phyloP scores from a whole-genome alignment of 2,329 filamentous ascomycete genomes.

The Rutstroemia sp. region DNA sequence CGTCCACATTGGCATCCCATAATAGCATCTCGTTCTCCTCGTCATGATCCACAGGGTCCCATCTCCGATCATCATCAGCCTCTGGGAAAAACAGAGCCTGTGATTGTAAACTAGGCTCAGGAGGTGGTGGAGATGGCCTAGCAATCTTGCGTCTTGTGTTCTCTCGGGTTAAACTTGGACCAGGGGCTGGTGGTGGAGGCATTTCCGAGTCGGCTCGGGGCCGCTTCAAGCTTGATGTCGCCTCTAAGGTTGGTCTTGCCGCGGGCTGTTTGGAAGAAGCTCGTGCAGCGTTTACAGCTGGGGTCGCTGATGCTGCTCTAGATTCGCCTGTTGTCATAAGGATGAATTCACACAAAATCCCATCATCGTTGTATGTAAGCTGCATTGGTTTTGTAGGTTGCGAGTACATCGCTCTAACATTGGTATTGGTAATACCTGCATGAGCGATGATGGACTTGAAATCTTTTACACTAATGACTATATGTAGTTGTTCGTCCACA shows the following conservation, averaged over 20 bases:
- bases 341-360: slow-evolving; percentile 67
- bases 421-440: slow-evolving; percentile 61
- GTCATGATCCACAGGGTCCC: slow-evolving; percentile 64
- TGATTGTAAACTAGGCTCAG: slow-evolving; percentile 50
- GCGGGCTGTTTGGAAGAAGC: slow-evolving; percentile 21
- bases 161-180: slow-evolving; percentile 16
- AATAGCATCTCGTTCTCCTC: slow-evolving; percentile 61
- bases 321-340: slow-evolving; percentile 73
- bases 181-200: slow-evolving; percentile 21
- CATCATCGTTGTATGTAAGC: slow-evolving; percentile 61
- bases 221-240: slow-evolving; percentile 22
- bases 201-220: slow-evolving; percentile 18
- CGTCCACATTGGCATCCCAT: slow-evolving; percentile 64
- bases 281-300: slow-evolving; percentile 21
- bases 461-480: slow-evolving; percentile 76
- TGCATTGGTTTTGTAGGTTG: slow-evolving; percentile 64
- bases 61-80: slow-evolving; percentile 58
- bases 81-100: slow-evolving; percentile 64
- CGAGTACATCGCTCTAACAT: slow-evolving; percentile 63
- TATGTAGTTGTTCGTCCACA: slow-evolving; percentile 68
- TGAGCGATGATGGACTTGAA: slow-evolving; percentile 74
- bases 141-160: slow-evolving; percentile 28
- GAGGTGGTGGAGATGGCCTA: slow-evolving; percentile 46
- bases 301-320: slow-evolving; percentile 22
- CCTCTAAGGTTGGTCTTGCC: slow-evolving; percentile 25